Evolutionary conservation across 2,329 filamentous ascomycete genomes (phyloP).

Genomic region (Claviceps paspali): DNA sequence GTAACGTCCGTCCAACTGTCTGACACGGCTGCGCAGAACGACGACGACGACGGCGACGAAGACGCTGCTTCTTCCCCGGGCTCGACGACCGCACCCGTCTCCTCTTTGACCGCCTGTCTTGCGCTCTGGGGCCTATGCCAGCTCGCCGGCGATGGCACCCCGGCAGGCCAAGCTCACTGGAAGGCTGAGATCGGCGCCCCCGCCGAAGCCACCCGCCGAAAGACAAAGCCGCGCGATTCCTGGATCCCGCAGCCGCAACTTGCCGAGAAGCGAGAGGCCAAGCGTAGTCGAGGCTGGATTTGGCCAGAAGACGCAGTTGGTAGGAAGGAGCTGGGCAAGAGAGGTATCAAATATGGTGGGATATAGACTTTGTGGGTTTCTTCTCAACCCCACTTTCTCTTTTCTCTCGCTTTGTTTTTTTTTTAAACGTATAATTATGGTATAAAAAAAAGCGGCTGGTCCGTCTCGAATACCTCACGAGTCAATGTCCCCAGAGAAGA

Average conservation of each 20-base stretch:
- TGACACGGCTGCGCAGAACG: constrained; percentile 17
- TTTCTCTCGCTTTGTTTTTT: not conserved
- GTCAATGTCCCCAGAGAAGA: not conserved
- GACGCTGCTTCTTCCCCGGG: not conserved
- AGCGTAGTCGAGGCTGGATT: constrained; percentile 59
- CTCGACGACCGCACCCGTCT: constrained; percentile 14
- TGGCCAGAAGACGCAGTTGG: constrained; percentile 59
- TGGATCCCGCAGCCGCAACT: constrained; percentile 65
- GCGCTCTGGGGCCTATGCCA: constrained; percentile 68
- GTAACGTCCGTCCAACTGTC: constrained; percentile 47
- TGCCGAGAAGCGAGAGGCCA: constrained; percentile 62
- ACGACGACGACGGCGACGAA: constrained; percentile 18
- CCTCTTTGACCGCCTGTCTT: constrained; percentile 52
- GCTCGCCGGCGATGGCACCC: constrained; percentile 44
- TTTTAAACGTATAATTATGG: not conserved
- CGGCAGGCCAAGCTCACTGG: constrained; percentile 44
- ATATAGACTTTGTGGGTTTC: not conserved
- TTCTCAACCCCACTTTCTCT: not conserved
- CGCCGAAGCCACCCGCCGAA: constrained; percentile 54
- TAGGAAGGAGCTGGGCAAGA: constrained; percentile 54
- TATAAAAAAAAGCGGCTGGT: not conserved
- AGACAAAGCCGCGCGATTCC: constrained; percentile 51
- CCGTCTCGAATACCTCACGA: not conserved
- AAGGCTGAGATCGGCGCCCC: constrained; percentile 59
- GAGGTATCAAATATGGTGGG: constrained; percentile 42